Percentiles rank a stretch among this genome's conserved stretches.
phyloP scores from a whole-genome alignment of 2,329 filamentous ascomycete genomes.

The Penicillium brasilianum region DNA sequence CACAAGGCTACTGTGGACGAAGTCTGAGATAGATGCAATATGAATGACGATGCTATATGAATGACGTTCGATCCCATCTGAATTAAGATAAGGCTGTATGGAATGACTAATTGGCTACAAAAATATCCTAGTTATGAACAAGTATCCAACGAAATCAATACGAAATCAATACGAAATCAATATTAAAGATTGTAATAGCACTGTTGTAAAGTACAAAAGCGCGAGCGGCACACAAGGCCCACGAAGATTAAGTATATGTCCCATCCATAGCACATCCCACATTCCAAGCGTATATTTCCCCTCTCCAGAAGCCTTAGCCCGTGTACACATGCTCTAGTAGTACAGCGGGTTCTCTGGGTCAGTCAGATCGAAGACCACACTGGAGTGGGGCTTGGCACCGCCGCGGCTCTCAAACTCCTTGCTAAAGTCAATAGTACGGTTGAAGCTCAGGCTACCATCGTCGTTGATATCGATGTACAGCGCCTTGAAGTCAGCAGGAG shows the following conservation, averaged over 20 bases:
- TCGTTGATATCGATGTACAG: conserved; percentile 64
- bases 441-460: conserved; percentile 63
- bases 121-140: too few relatives aligned
- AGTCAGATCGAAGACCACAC: conserved; percentile 61
- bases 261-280: neutral
- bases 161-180: neutral
- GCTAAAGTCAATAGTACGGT: conserved; percentile 64
- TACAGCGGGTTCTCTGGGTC: conserved; percentile 57
- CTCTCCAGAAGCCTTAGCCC: neutral
- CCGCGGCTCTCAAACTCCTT: conserved; percentile 60
- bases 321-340: conserved; percentile 24
- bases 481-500: conserved; percentile 65
- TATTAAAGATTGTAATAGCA: conserved; percentile 2
- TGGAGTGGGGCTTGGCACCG: conserved; percentile 63
- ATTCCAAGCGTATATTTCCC: neutral
- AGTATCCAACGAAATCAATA: too few relatives aligned
- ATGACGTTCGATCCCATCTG: too few relatives aligned
- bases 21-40: neutral
- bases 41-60: too few relatives aligned
- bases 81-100: too few relatives aligned
- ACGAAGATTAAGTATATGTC: neutral
- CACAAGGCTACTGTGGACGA: conserved; percentile 2
- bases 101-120: too few relatives aligned
- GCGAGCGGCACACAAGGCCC: neutral
- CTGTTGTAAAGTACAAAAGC: conserved; percentile 1